Percentiles rank a stretch among this genome's conserved stretches.
phyloP scores from a whole-genome alignment of 495 filamentous ascomycete species.

The Polyplosphaeria fusca region DNA sequence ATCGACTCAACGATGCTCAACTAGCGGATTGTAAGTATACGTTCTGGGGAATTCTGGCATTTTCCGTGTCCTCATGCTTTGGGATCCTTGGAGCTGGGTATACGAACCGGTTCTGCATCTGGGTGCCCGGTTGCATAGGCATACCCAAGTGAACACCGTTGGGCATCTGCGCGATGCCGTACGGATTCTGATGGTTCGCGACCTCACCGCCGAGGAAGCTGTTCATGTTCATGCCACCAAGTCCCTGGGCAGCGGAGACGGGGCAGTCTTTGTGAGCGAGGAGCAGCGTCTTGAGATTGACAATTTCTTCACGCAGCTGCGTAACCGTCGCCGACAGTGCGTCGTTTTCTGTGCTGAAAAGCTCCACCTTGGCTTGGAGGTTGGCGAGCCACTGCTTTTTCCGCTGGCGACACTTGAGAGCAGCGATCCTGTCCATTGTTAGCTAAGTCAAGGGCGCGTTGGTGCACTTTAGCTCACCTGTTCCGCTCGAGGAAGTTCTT shows the following conservation, averaged over 20 bases:
- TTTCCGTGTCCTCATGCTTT: constrained; percentile 8
- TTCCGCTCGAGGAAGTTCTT: constrained; percentile 98
- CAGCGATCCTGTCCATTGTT: constrained; percentile 67
- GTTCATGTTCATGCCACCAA: constrained; percentile 66
- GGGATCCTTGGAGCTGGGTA: constrained; percentile 1
- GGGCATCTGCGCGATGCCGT: constrained; percentile 60
- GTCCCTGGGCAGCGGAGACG: constrained; percentile 80
- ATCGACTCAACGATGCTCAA: neutral
- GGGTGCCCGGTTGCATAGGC: constrained; percentile 27
- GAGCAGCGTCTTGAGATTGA: constrained; percentile 89
- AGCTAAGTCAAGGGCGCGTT: neutral
- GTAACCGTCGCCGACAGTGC: constrained; percentile 77
- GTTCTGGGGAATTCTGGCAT: neutral
- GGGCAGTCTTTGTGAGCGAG: constrained; percentile 97
- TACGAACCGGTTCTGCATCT: constrained; percentile 31
- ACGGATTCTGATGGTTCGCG: constrained; percentile 60
- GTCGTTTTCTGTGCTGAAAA: constrained; percentile 89
- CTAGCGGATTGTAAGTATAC: constrained; percentile 2
- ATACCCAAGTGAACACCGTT: constrained; percentile 33
- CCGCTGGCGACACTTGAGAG: constrained; percentile 92
- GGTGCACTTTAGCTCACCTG: constrained; percentile 59
- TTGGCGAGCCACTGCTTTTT: constrained; percentile 99
- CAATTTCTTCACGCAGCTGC: constrained; percentile 84
- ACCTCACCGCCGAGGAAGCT: constrained; percentile 49
- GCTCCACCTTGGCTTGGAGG: constrained; percentile 89